Evolutionary conservation across 116 monocot species (phyloP), one percentile per base, ranked within the genome.

Genomic region (Thalassia testudinum): DNA sequence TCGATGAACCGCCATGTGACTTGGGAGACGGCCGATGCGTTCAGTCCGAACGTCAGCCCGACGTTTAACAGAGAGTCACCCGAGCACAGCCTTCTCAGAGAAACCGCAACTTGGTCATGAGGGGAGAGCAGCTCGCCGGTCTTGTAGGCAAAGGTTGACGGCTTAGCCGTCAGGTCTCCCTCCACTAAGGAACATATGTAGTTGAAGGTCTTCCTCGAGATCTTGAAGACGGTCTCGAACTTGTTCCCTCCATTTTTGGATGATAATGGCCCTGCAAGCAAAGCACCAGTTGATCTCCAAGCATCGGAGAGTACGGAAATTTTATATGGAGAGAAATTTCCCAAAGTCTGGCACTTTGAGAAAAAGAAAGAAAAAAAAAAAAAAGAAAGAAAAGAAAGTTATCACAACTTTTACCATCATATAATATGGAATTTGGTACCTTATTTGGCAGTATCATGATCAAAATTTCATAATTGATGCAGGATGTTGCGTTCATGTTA

Each of bases 1-100:
- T 83, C 87, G 19, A 93, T 72, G 30, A 93, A 93, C 14, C 87
- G 74, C 87, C 92, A 93, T 2, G 92, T 93, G 21, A 87, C 71
- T 63, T 83, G 87, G n/a, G 86, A 80, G 20, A 93, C 92, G 1
- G 87, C 83, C 2, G 92, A 87, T 21, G 80, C 77, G 50, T 87
- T 82, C 45, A 78, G 49, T 7, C 87, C 87, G 26, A 93, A 87
- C 18, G 73, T 49, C 0, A 54, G 20, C 24, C 87, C 92, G 17
- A 93, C 65, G 43, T 60, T 80, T 24, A 77, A 27, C 2, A 86
- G 71, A 0, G 92, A 92, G 12, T 83, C 83, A 11, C 92, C 92
- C 2, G 86, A 92, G 47, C 77, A 68, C 43, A 86, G 29, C 52
- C 83, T 76, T 72, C 77, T 61, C 10, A 92, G 63, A 60, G 92